A percentile compares a stretch with the other conserved stretches of the same genome.
These are phyloP conservation scores for Purshia tridentata DNA, from an alignment of 306 rosid species.

Conservation along the genomic window DNA sequence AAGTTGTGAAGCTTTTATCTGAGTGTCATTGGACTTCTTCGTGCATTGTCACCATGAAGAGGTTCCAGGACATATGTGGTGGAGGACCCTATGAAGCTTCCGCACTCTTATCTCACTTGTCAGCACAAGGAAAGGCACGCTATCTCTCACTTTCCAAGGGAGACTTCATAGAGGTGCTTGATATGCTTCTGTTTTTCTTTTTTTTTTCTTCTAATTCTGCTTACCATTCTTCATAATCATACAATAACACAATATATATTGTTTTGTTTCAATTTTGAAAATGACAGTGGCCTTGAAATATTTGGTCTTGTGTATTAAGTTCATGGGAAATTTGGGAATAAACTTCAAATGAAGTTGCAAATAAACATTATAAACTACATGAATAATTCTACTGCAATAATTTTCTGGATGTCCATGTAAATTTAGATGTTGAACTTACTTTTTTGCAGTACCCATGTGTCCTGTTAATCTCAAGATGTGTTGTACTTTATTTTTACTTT, in stretches of 20 bases:
- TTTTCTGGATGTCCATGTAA: neutral
- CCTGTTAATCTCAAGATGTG: slow-evolving; percentile 3
- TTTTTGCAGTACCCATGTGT: neutral
- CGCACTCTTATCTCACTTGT: slow-evolving; percentile 60
- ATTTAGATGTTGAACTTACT: neutral
- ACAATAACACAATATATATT: neutral
- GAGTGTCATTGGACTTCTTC: slow-evolving; percentile 72
- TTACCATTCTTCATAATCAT: neutral
- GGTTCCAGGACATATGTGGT: slow-evolving; percentile 67
- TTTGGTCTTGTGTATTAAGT: neutral
- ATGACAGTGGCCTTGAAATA: neutral
- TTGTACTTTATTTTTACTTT: neutral
- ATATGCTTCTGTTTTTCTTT: neutral
- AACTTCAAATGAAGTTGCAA: neutral
- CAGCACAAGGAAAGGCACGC: slow-evolving; percentile 62
- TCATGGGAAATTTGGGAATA: too few relatives aligned
- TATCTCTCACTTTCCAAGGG: slow-evolving; percentile 48
- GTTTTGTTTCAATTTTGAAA: neutral
- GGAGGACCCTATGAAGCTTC: slow-evolving; percentile 65
- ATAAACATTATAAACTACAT: neutral
- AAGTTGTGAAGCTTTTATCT: slow-evolving; percentile 52
- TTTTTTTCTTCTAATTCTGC: neutral
- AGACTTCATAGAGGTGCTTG: slow-evolving; percentile 59
- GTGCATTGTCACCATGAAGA: slow-evolving; percentile 62
- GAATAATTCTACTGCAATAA: neutral